phyloP scores from a whole-genome alignment of 345 rosid species.

The Rhizophora apiculata region DNA sequence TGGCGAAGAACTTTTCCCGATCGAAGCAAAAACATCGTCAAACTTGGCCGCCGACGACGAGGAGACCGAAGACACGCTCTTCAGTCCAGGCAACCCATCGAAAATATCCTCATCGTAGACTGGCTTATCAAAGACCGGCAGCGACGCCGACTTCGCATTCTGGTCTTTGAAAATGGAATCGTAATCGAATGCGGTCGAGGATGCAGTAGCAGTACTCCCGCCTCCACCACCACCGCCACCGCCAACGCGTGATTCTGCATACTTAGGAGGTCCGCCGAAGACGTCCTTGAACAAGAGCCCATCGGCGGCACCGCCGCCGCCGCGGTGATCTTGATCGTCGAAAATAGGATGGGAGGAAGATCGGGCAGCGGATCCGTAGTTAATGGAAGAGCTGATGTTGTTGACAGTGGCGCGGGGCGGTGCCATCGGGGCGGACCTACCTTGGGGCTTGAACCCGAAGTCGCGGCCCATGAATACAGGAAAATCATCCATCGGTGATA shows the following conservation, averaged over 20 bases:
- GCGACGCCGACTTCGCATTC: slow-evolving; percentile 26
- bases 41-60: slow-evolving; percentile 34
- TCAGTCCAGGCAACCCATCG: slow-evolving; percentile 59
- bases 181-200: slow-evolving; percentile 38
- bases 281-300: slow-evolving; percentile 40
- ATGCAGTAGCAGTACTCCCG: slow-evolving; percentile 1
- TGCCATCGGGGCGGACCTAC: slow-evolving; percentile 72
- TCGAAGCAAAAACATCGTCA: slow-evolving; percentile 36
- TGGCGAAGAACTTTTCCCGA: slow-evolving; percentile 30
- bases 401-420: slow-evolving; percentile 27
- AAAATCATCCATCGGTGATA: slow-evolving; percentile 60
- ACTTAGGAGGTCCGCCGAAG: slow-evolving; percentile 53
- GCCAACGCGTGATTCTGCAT: slow-evolving; percentile 37
- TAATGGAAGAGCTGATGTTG: neutral
- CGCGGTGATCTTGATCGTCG: slow-evolving; percentile 39
- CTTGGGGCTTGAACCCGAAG: slow-evolving; percentile 66
- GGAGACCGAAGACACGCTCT: slow-evolving; percentile 19
- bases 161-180: slow-evolving; percentile 45
- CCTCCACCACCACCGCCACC: slow-evolving; percentile 10
- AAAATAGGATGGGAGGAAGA: slow-evolving; percentile 32
- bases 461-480: slow-evolving; percentile 53
- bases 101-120: slow-evolving; percentile 70
- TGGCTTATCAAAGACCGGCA: slow-evolving; percentile 62
- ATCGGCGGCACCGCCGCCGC: slow-evolving; percentile 7
- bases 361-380: slow-evolving; percentile 30